Evolutionary conservation across 2,329 filamentous ascomycete species (phyloP), one percentile per base, ranked within the genome.

Genomic region (Aaosphaeria arxii): DNA sequence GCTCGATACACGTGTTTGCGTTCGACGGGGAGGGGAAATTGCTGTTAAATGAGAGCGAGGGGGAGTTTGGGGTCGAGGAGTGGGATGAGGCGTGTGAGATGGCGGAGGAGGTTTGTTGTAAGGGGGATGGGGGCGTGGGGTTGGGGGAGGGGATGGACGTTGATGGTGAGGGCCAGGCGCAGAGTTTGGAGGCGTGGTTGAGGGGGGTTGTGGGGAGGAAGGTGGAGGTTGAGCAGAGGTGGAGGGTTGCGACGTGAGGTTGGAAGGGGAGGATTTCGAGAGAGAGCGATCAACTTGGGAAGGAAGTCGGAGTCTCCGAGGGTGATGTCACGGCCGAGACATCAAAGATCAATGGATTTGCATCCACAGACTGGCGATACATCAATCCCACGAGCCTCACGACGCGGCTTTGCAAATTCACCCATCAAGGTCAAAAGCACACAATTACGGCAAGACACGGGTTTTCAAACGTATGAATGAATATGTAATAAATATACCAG

Each of bases 1-100:
- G 95, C 64, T 95, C 90, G 5, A 73, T 89, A 24, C 92, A 96
- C 66, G 89, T 88, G n/a, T 78, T 96, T 49, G 87, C 85, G 5
- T 95, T 94, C 66, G 86, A 86, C 0, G 62, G 58, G 4, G 52
- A 66, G n/a, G 82, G 86, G 6, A 84, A 89, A 50, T 74, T 95
- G 44, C 72, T 96, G 24, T 71, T 96, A 39, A 85, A 82, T 32
- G 88, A 96, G 71, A 95, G 90, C 61, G 84, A 92, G 60, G 92
- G 92, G 1, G 72, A 74, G 4, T 97, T 96, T 64, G 82, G 83
- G 42, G 76, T 88, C 55, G 78, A 83, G 11, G 85, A 87, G 54
- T 96, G 91, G 90, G 82, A 90, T 47, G 74, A 78, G 40, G 82
- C 88, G 13, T 82, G 85, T 55, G 78, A 85, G 52, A 73, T 77